Base-by-base conservation (phyloP, 2,329 filamentous ascomycete species). In the Epichloe sp. region DNA sequence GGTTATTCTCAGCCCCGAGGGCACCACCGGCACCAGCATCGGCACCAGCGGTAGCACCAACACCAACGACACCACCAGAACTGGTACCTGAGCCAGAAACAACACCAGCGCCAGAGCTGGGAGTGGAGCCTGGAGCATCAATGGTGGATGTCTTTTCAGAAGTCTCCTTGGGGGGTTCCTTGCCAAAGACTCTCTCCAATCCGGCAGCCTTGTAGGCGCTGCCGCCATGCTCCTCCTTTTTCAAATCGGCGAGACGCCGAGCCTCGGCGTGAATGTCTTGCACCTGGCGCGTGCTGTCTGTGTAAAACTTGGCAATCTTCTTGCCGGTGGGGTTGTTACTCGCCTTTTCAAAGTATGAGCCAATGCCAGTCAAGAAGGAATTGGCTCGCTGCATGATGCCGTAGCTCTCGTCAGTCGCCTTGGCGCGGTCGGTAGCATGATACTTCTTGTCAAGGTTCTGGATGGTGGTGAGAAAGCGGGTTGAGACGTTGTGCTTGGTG, bases 301-400 rank as follows among this genome's bases (percentile, higher is more conserved):
- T 78, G 71, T 98, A 98, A 72, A 98, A 98, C 56, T 83, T 75
- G 59, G 87, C 85, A 54, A 98, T 72, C 71, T 85, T 88, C 74
- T 90, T 82, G 59, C 93, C 93, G 1, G 89, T 95, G 10, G 89
- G 88, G 0, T 89, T 94, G 65, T 78, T 84, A 52, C 83, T 74
- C 2, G 91, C 91, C 78, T 94, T 94, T 72, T 97, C 91, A 64
- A 96, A 97, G 79, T 97, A 98, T 12, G 85, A 88, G 67, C 75
- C 76, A 54, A 97, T 66, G 36, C 88, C 86, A 42, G 76, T 75
- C 53, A 79, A 71, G 53, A 83, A 64, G 53, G 71, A 77, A 63
- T 74, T 79, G 56, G 87, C 88, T 63, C 85, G 86, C 59, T 83
- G 76, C 50, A 80, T 79, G 63, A 97, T 81, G 60, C 86, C 85